Evolutionary conservation across 257 asterid genomes (phyloP).

Genomic region (Nicotiana tabacum): DNA sequence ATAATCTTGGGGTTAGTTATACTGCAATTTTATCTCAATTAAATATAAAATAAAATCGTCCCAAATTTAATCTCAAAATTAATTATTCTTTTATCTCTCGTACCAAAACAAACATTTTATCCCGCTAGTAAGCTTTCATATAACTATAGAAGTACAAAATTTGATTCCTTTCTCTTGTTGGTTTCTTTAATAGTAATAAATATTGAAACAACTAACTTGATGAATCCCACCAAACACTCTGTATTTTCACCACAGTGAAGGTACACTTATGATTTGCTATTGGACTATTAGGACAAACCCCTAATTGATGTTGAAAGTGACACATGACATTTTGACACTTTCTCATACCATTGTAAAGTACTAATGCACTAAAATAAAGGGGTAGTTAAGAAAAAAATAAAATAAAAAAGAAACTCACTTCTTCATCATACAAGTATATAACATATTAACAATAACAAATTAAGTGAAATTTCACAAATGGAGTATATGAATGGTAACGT

Average conservation of each 20-base stretch:
- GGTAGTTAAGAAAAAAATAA: not conserved
- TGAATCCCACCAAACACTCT: not conserved
- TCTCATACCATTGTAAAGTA: not conserved
- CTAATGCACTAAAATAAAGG: constrained; percentile 5
- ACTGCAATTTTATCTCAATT: no score
- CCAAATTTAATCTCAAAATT: no score
- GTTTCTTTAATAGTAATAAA: not conserved
- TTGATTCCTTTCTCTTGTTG: not conserved
- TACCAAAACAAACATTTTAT: no score
- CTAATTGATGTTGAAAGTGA: constrained; percentile 7
- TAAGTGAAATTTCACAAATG: no score
- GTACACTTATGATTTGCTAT: constrained; percentile 7
- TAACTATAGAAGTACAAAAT: not conserved
- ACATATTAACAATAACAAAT: no score
- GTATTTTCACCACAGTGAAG: not conserved
- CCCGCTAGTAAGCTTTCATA: no score
- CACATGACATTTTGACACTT: constrained; percentile 6
- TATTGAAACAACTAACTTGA: constrained; percentile 1
- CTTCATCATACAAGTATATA: no score
- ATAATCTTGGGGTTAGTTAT: no score
- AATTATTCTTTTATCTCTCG: no score
- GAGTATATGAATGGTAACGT: no score
- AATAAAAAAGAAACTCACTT: not conserved
- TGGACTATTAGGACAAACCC: constrained; percentile 8
- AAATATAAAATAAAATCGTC: no score